Evolutionary conservation across 495 filamentous ascomycete species (phyloP), one percentile per base, ranked within the genome.

Genomic region (Hyaloscypha bicolor): DNA sequence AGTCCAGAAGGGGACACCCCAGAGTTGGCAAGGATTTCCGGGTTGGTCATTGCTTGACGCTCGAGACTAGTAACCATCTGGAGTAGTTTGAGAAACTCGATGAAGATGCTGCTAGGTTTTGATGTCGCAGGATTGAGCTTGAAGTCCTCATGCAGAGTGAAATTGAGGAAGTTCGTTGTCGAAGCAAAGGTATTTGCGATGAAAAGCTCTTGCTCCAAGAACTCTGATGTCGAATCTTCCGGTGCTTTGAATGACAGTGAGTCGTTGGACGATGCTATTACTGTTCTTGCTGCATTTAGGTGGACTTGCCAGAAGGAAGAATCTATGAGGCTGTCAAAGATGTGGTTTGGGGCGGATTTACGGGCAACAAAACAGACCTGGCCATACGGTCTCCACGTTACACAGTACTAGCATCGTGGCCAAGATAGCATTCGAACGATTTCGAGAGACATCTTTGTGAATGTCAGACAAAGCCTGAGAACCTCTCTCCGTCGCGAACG

Each of bases 101-200:
- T 55, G 51, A 55, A 55, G 4, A 55, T 55, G 51, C 51, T 55
- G 51, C 51, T n/a, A n/a, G 51, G 19, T 55, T 55, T 55, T 8
- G 51, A 55, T 11, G 9, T 55, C 8, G 51, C 19, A 16, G 51
- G 1, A 55, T 6, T 55, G 51, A 55, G 51, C 51, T 55, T 55
- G 51, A 55, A 55, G 51, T 55, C 25, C 51, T 55, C 51, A 4
- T 55, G 6, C 19, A 29, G 9, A 55, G 51, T 55, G 19, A 55
- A 55, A 55, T 55, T n/a, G 51, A 55, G 51, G 51, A 55, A 55
- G 51, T 55, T 55, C 2, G 51, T 55, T n/a, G 51, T 55, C n/a
- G 51, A 55, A 16, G 51, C 51, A 16, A 55, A 55, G 8, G 51
- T 55, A 29, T 55, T 55, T 6, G 51, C 51, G 4, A 55, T 55